A percentile compares a stretch with the other conserved stretches of the same genome.
phyloP scores from a whole-genome alignment of 148 eudicot species.

The Gaultheria prostrata region DNA sequence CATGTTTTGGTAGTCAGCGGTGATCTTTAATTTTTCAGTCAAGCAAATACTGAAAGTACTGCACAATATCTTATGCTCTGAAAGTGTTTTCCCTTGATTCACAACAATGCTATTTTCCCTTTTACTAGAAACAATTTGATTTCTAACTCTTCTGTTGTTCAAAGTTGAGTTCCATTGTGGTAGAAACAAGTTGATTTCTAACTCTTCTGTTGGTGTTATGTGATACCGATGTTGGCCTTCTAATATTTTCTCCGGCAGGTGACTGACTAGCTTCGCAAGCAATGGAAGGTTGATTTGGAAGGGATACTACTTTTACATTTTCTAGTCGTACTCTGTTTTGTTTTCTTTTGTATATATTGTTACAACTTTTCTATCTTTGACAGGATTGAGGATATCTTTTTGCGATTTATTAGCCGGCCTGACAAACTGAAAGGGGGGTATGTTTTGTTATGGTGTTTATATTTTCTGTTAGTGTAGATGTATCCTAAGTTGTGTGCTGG shows the following conservation, averaged over 20 bases:
- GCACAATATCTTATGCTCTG: no score
- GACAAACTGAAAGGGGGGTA: conserved; percentile 32
- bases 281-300: conserved; percentile 25
- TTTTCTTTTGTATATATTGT: background rate
- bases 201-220: no score
- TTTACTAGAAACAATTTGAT: no score
- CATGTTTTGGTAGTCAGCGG: no score
- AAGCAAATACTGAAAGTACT: no score
- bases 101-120: no score
- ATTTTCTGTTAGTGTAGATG: background rate
- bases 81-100: no score
- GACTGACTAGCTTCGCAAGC: conserved; percentile 26
- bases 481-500: background rate
- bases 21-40: no score
- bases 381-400: conserved; percentile 37
- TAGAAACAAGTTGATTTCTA: no score
- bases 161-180: no score
- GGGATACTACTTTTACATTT: background rate
- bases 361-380: conserved; percentile 3
- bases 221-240: conserved; percentile 35
- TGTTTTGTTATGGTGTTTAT: background rate
- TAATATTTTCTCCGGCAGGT: conserved; percentile 39
- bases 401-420: conserved; percentile 27
- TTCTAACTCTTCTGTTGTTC: no score
- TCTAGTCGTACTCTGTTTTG: background rate